Evolutionary conservation across 148 eudicot genomes (phyloP), one percentile per base, ranked within the genome.

Genomic region (Silene conica): DNA sequence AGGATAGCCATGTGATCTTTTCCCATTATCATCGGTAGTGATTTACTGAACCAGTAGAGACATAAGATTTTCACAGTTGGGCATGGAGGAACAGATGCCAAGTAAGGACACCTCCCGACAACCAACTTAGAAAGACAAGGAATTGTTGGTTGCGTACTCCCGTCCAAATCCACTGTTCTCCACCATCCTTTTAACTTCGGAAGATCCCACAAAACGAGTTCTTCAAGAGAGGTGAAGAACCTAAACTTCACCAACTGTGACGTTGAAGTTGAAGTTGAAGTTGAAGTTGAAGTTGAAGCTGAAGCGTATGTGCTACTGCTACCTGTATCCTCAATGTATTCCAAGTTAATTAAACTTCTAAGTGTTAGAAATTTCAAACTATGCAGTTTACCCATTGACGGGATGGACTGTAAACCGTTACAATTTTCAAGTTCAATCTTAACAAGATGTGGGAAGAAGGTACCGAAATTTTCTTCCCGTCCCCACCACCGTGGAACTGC

Each of bases 111-210:
- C 4, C 34, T 25, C 48, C 41, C 22, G 5, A 76, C 52, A 25
- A 8, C 41, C 25, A 70, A 70, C n/a, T 16, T 20, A 16, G 7
- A 46, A 25, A 69, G 71, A 69, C 59, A 1, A 18, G 79, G 52
- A 76, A 76, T 48, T 41, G 58, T 2, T 8, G 73, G 21, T 59
- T 10, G 62, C 10, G 2, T n/a, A 34, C 34, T 2, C 3, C 34
- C 5, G 34, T 31, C 34, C 34, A 31, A 12, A 12, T 6, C 48
- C 11, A 60, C n/a, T 5, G 23, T 5, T 23, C 67, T 50, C 74
- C 77, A 73, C 80, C 80, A 77, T 56, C 74, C 71, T 64, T 54
- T 55, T 48, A 81, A 52, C 38, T 72, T 77, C 0, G 73, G 73
- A 69, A 81, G 55, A 26, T 57, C 60, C 21, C 38, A 9, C 13